phyloP scores from a whole-genome alignment of 148 eudicot species.

The Chenopodium album region DNA sequence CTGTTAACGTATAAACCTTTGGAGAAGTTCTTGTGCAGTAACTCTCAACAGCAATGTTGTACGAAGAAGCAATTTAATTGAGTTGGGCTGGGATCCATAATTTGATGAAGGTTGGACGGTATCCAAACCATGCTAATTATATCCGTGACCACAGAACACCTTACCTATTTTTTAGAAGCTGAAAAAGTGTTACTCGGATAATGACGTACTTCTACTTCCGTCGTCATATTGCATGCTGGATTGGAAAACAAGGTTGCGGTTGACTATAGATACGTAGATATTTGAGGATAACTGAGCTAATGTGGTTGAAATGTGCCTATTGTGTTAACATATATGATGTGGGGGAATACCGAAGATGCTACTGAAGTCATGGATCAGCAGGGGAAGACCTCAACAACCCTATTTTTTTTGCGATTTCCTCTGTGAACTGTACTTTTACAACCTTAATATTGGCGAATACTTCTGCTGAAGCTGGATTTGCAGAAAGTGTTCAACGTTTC shows the following conservation, averaged over 20 bases:
- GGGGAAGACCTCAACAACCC: neutral
- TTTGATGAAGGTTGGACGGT: conserved; percentile 59
- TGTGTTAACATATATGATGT: conserved; percentile 73
- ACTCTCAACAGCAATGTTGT: conserved; percentile 54
- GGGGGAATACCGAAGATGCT: conserved; percentile 61
- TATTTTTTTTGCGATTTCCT: too few relatives aligned
- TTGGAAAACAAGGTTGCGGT: neutral
- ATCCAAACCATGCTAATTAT: conserved; percentile 51
- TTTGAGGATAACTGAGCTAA: neutral
- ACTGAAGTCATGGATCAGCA: conserved; percentile 49
- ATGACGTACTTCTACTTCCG: neutral
- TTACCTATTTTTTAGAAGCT: conserved; percentile 41
- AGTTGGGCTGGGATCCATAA: conserved; percentile 49
- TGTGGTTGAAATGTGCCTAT: conserved; percentile 55
- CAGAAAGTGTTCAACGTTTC: neutral
- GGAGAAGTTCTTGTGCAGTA: conserved; percentile 86
- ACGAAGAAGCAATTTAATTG: conserved; percentile 47
- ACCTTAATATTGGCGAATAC: neutral
- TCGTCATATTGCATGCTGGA: neutral
- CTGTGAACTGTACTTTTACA: too few relatives aligned
- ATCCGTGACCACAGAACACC: conserved; percentile 50
- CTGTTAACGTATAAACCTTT: conserved; percentile 71
- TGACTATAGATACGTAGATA: neutral
- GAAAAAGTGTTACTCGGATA: neutral
- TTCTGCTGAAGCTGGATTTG: neutral